Evolutionary conservation across 2,329 filamentous ascomycete species (phyloP), one percentile per base, ranked within the genome.

Genomic region (Lachnellula arida): DNA sequence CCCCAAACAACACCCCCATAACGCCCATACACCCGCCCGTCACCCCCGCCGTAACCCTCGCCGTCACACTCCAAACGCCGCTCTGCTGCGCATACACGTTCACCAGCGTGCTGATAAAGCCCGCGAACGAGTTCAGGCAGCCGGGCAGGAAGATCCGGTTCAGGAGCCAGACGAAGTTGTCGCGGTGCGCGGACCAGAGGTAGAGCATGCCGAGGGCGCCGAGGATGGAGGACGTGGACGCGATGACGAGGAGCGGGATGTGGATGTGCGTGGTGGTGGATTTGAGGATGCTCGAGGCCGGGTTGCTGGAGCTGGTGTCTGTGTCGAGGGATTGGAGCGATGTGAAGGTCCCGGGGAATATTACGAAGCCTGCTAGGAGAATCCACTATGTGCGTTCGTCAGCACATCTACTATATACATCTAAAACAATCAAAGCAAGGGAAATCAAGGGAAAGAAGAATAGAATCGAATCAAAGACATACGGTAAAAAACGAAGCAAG

Each of bases 281-380:
- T 14, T 49, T 40, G 6, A 67, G 34, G 17, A 68, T 56, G 0
- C 49, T 40, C 5, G 43, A 42, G 3, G 58, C 58, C 3, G 60
- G 48, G 9, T 54, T 32, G 34, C 53, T 39, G 22, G 40, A 2
- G 22, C 4, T 4, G 2, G 22, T 22, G 22, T 22, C 22, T 22
- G 40, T 5, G 54, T n/a, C 9, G 17, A 54, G 35, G 39, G 44
- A 42, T 11, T 49, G 51, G n/a, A 68, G 14, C 11, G 53, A 56
- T 6, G 65, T 66, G 60, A 67, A 70, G 12, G 67, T 67, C 2
- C 64, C 64, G 0, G 67, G 67, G 56, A 68, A 63, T 43, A 68
- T 61, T 1, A 70, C 50, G 54, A 67, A 68, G 34, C 66, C 66
- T 1, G 66, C 67, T 14, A 69, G 58, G 3, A 68, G 59, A 35